phyloP scores from a whole-genome alignment of 2,329 filamentous ascomycete species.

The Nemania sp. region DNA sequence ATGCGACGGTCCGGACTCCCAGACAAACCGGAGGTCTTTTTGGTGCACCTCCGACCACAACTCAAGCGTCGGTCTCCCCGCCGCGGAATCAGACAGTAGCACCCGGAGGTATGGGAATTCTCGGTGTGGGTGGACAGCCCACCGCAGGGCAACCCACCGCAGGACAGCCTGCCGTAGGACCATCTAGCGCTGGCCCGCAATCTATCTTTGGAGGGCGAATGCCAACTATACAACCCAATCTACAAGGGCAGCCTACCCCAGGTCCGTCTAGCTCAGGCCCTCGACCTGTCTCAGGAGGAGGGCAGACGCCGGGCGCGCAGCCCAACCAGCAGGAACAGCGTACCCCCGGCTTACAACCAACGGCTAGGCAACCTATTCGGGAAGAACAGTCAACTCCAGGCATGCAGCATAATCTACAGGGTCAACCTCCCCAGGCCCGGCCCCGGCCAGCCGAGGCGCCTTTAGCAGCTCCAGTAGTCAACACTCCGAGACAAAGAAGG shows the following conservation, averaged over 20 bases:
- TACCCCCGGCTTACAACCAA: too few species aligned
- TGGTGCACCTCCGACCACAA: background rate
- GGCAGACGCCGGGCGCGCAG: too few species aligned
- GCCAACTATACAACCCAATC: background rate
- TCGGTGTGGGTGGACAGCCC: background rate
- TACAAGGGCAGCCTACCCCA: background rate
- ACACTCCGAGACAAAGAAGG: background rate
- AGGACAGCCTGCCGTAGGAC: background rate
- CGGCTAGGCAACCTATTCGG: background rate
- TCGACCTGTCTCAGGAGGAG: background rate
- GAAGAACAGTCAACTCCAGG: background rate
- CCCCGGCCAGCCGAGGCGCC: background rate
- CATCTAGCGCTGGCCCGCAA: background rate
- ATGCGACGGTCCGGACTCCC: constrained; percentile 48
- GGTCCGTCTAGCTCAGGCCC: background rate
- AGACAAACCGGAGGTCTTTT: background rate
- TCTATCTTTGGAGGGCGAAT: background rate
- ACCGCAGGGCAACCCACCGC: background rate
- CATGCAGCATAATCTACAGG: background rate
- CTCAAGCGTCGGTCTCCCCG: background rate
- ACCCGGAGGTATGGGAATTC: background rate
- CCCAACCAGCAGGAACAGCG: too few species aligned
- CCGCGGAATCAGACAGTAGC: background rate
- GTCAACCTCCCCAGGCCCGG: background rate
- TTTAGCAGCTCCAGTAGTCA: background rate